Percentiles rank a stretch among this genome's conserved stretches.
phyloP scores from a whole-genome alignment of 2,329 filamentous ascomycete genomes.

The Aureobasidium musti region DNA sequence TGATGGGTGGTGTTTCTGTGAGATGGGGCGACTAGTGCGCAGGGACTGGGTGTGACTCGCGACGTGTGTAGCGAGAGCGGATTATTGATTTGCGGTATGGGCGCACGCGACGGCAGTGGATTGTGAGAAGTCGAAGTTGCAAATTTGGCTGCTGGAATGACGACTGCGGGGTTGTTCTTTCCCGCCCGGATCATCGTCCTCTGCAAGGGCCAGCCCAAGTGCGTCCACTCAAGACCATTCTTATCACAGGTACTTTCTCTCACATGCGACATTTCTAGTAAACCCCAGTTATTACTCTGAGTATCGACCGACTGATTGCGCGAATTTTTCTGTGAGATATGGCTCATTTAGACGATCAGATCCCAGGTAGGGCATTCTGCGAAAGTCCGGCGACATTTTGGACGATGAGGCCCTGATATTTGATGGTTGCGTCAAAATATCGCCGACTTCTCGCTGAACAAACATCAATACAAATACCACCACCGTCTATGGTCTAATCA shows the following conservation, averaged over 20 bases:
- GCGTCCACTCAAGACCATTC: neutral
- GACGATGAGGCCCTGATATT: neutral
- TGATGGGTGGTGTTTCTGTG: slow-evolving; percentile 53
- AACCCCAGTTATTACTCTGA: neutral
- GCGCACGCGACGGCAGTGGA: neutral
- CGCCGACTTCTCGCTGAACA: slow-evolving; percentile 13
- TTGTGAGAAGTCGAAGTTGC: slow-evolving; percentile 27
- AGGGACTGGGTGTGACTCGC: neutral
- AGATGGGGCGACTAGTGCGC: slow-evolving; percentile 7
- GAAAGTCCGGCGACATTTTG: slow-evolving; percentile 21
- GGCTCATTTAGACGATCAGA: neutral
- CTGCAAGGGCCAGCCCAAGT: neutral
- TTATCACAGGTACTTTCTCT: neutral
- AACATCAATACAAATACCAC: slow-evolving; percentile 9
- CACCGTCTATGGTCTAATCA: neutral
- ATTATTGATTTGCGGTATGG: neutral
- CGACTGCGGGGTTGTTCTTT: slow-evolving; percentile 26
- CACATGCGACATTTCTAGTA: neutral
- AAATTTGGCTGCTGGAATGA: slow-evolving; percentile 25
- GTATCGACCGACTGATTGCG: neutral
- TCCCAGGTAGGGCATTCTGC: neutral
- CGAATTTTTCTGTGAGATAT: neutral
- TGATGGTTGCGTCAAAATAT: slow-evolving; percentile 16
- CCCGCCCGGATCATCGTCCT: neutral
- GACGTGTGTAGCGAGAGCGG: slow-evolving; percentile 11